These are phyloP conservation scores for Discostella stelligeroides DNA, from an alignment of 108 stramenopile genomes.

Conservation along the genomic window DNA sequence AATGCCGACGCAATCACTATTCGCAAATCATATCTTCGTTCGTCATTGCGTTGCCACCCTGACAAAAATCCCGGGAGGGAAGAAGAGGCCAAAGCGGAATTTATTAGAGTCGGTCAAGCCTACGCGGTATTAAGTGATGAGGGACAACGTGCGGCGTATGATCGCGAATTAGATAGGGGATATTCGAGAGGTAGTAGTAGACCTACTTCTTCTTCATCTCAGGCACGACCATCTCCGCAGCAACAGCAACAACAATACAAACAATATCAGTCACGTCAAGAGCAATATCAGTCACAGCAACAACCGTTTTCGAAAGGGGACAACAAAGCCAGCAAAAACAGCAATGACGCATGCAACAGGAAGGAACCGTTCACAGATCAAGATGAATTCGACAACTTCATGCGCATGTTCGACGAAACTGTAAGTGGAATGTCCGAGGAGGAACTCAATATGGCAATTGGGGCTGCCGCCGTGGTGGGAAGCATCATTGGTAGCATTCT, in stretches of 20 bases:
- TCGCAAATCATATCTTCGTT: slow-evolving; percentile 73
- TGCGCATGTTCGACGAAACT: slow-evolving; percentile 65
- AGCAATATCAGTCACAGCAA: neutral
- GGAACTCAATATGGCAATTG: slow-evolving; percentile 66
- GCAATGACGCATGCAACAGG: no score
- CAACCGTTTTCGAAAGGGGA: no score
- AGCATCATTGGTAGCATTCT: slow-evolving; percentile 62
- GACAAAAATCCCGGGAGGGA: slow-evolving; percentile 79
- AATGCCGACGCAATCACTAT: slow-evolving; percentile 56
- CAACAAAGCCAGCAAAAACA: no score
- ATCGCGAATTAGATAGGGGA: slow-evolving; percentile 50
- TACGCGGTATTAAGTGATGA: slow-evolving; percentile 78
- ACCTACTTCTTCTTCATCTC: no score
- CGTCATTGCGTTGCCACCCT: slow-evolving; percentile 69
- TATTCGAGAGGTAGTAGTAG: slow-evolving; percentile 2
- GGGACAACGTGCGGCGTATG: slow-evolving; percentile 52
- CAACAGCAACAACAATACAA: neutral
- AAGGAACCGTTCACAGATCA: slow-evolving; percentile 5
- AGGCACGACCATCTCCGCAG: neutral
- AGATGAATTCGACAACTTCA: slow-evolving; percentile 56
- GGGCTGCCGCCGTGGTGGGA: slow-evolving; percentile 59
- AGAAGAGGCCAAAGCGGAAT: slow-evolving; percentile 68
- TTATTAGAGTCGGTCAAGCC: slow-evolving; percentile 79
- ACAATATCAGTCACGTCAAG: neutral
- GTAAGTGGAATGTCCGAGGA: slow-evolving; percentile 73